A percentile compares a stretch with the other conserved stretches of the same genome.
These are phyloP conservation scores for Nicotiana rustica DNA, from an alignment of 305 asterid species.

Conservation along the genomic window DNA sequence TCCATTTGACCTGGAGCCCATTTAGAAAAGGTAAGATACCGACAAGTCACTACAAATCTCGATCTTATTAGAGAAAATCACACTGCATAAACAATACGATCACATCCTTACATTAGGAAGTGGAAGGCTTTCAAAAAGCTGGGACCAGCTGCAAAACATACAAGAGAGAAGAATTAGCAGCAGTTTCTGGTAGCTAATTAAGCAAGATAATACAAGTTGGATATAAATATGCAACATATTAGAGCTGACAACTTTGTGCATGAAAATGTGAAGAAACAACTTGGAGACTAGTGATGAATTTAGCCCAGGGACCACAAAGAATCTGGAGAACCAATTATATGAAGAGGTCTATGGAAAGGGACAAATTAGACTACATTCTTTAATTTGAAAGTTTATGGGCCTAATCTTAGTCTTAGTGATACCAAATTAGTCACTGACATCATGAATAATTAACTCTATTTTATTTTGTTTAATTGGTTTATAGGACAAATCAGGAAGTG, in stretches of 20 bases:
- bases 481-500: constrained; percentile 42
- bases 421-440: not conserved
- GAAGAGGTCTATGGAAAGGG: constrained; percentile 19
- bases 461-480: constrained; percentile 33
- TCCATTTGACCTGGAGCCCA: constrained; percentile 78
- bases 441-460: constrained; percentile 29
- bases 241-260: constrained; percentile 25
- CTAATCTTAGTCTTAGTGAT: constrained; percentile 2
- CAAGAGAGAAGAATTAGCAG: constrained; percentile 31
- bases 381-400: constrained; percentile 19
- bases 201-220: constrained; percentile 16
- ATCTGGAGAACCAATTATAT: not conserved
- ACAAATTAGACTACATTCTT: constrained; percentile 28
- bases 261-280: not conserved
- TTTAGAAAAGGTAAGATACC: constrained; percentile 23
- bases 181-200: not conserved
- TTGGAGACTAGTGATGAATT: not conserved
- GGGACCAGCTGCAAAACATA: constrained; percentile 71
- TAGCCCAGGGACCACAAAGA: constrained; percentile 46
- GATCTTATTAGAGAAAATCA: constrained; percentile 5
- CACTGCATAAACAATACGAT: not conserved
- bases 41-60: constrained; percentile 8
- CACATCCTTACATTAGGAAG: constrained; percentile 68
- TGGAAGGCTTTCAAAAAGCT: constrained; percentile 75
- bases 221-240: constrained; percentile 2